Conservation (phyloP, 306 rosid genomes). For the Casuarina equisetifolia region DNA sequence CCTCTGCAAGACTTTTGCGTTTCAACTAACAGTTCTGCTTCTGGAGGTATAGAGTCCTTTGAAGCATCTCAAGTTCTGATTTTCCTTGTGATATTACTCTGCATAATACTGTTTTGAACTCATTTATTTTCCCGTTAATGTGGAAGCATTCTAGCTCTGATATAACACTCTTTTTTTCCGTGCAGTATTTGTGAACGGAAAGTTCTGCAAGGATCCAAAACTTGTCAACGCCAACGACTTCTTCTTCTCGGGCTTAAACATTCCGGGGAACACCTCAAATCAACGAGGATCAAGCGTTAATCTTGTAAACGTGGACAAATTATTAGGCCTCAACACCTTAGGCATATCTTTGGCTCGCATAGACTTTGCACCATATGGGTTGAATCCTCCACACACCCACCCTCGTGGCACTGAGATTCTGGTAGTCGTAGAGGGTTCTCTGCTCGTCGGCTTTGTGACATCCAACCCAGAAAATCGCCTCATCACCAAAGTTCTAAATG, state of each 20-base stretch:
- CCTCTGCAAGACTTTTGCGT: too few relatives aligned
- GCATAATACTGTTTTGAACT: too few relatives aligned
- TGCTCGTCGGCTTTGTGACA: background rate
- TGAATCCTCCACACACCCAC: background rate
- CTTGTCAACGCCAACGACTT: background rate
- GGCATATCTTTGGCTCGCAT: background rate
- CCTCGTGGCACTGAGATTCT: background rate
- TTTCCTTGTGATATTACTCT: too few relatives aligned
- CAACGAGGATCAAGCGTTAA: background rate
- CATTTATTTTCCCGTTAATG: too few relatives aligned
- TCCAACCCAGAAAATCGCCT: background rate
- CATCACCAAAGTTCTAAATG: background rate
- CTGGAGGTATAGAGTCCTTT: too few relatives aligned
- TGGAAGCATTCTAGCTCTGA: background rate
- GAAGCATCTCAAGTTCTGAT: too few relatives aligned
- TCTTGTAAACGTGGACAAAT: background rate
- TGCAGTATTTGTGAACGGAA: background rate
- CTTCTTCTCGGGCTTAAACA: background rate
- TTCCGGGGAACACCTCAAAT: background rate
- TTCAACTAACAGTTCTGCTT: too few relatives aligned
- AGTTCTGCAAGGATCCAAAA: background rate
- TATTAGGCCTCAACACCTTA: background rate
- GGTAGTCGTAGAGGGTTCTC: background rate
- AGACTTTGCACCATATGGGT: background rate
- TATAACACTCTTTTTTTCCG: background rate